These are phyloP conservation scores for Cucumis cinereus DNA, from an alignment of 306 rosid genomes.

Conservation along the genomic window DNA sequence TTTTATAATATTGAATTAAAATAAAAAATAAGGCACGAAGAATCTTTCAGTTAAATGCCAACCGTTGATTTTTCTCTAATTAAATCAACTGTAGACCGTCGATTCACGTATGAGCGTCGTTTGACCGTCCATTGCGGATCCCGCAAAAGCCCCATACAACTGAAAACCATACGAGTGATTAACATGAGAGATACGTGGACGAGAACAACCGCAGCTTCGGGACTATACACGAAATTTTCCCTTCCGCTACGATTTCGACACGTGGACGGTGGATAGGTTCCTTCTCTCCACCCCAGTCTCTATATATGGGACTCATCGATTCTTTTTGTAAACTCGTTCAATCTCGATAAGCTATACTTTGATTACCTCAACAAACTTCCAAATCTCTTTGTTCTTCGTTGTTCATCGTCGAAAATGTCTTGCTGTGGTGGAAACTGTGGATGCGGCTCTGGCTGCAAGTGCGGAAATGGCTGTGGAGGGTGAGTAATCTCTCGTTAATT, in stretches of 20 bases:
- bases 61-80: neutral
- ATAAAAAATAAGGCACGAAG: too few relatives aligned
- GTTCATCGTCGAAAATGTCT: constrained; percentile 3
- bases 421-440: constrained; percentile 18
- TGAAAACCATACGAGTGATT: neutral
- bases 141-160: neutral
- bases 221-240: neutral
- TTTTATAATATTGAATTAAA: too few relatives aligned
- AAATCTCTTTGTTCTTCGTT: neutral
- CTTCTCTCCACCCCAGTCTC: neutral
- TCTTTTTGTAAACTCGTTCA: neutral
- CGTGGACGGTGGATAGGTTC: neutral
- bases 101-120: neutral
- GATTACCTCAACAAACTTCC: neutral
- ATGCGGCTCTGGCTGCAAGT: constrained; percentile 1
- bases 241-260: neutral
- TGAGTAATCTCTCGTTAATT: neutral
- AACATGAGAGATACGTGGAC: neutral
- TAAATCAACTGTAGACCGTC: neutral
- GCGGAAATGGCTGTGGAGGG: constrained; percentile 14
- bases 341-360: neutral
- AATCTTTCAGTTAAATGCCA: too few relatives aligned
- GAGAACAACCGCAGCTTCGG: neutral
- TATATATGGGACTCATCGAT: neutral
- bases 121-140: neutral